Percentiles rank a stretch among this genome's conserved stretches.
Conservation (phyloP, 2,329 filamentous ascomycete genomes). For the Ciborinia camelliae region DNA sequence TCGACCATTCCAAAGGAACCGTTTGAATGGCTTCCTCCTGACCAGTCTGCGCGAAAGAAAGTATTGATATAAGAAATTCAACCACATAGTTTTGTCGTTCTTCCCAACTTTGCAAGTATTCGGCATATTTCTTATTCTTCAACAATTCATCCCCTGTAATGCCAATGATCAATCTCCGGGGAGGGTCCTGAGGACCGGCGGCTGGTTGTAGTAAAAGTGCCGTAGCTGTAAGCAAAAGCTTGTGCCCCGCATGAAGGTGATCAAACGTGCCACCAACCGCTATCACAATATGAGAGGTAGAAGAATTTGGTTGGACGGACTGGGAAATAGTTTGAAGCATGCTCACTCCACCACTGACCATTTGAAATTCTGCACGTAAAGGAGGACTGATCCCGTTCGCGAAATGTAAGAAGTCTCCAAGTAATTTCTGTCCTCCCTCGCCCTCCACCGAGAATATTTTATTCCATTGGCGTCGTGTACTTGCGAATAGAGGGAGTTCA, state of each 20-base stretch:
- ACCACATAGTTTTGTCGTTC: conserved; percentile 66
- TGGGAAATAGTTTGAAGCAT: conserved; percentile 38
- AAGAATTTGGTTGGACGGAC: conserved; percentile 18
- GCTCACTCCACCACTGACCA: conserved; percentile 52
- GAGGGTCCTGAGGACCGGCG: conserved; percentile 36
- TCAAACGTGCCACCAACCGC: conserved; percentile 94
- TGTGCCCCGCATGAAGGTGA: conserved; percentile 92
- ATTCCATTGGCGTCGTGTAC: conserved; percentile 58
- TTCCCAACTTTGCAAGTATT: conserved; percentile 78
- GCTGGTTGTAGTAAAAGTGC: conserved; percentile 63
- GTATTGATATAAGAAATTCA: conserved; percentile 67
- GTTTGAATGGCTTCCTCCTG: conserved; percentile 39
- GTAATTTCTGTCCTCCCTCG: conserved; percentile 59
- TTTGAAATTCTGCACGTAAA: conserved; percentile 49
- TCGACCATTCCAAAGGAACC: conserved; percentile 32
- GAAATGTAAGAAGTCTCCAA: conserved; percentile 48
- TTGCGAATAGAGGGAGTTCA: conserved; percentile 51
- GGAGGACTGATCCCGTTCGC: conserved; percentile 48
- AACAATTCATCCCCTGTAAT: conserved; percentile 86
- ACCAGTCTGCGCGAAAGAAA: conserved; percentile 42
- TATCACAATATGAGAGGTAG: conserved; percentile 54
- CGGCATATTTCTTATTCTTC: conserved; percentile 82
- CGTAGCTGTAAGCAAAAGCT: conserved; percentile 88
- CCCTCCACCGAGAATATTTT: conserved; percentile 63
- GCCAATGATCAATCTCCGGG: conserved; percentile 69